phyloP scores from a whole-genome alignment of 805 yeast genomes.

The Candida michaelii region DNA sequence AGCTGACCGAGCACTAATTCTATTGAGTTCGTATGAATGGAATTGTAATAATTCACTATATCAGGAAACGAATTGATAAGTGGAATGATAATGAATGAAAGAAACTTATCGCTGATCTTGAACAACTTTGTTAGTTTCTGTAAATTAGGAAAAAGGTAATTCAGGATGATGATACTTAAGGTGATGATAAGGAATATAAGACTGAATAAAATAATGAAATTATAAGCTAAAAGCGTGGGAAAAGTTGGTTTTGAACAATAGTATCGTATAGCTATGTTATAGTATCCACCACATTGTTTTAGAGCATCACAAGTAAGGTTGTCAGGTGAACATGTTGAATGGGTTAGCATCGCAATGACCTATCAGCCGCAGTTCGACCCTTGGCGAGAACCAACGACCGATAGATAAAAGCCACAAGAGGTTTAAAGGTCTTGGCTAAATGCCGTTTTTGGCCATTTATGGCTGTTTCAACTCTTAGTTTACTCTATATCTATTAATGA shows the following conservation, averaged over 20 bases:
- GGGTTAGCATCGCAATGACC: not conserved
- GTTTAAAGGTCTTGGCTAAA: too few species aligned
- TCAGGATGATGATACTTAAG: constrained; percentile 35
- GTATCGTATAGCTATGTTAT: constrained; percentile 25
- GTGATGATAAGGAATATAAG: constrained; percentile 22
- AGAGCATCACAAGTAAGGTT: constrained; percentile 13
- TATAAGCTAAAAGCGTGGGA: not conserved
- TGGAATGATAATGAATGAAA: constrained; percentile 36
- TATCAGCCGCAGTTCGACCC: too few species aligned
- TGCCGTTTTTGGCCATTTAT: too few species aligned
- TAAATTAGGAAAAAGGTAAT: constrained; percentile 31
- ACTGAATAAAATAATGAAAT: constrained; percentile 12
- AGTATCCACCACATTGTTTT: constrained; percentile 17
- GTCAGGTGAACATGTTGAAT: not conserved
- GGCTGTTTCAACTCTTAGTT: too few species aligned
- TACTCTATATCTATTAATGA: not conserved
- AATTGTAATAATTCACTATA: constrained; percentile 33
- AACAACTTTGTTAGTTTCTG: constrained; percentile 25
- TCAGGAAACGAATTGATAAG: constrained; percentile 39
- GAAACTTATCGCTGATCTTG: constrained; percentile 26
- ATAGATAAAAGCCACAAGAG: too few species aligned
- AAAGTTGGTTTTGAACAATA: constrained; percentile 22
- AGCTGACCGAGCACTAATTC: constrained; percentile 40
- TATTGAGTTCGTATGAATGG: constrained; percentile 26
- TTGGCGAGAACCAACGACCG: too few species aligned